Evolutionary conservation across 108 stramenopile species (phyloP), one percentile per base, ranked within the genome.

Genomic region (Fragilaria radians): DNA sequence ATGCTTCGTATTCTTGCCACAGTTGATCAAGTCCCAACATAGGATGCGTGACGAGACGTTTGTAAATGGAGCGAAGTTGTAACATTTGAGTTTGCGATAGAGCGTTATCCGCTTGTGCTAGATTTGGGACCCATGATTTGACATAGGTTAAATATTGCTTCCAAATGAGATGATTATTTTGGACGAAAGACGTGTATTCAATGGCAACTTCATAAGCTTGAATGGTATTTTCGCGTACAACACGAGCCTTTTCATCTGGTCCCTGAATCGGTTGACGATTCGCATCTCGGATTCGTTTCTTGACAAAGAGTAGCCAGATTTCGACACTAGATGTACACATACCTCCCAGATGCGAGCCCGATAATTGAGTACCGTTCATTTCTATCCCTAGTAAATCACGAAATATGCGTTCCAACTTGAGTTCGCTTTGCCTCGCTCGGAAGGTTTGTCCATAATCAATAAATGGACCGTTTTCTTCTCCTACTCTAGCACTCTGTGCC

Each of bases 1-100:
- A 92, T 26, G 65, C 56, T 57, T 92, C 91, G 64, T 92, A 92
- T 57, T 92, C 91, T 61, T 85, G 79, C 91, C 91, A 92, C 14
- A 85, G 65, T 42, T 77, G 74, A 77, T 92, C 91, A 54, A 92
- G 62, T 4, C 87, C 87, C 7, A 76, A 72, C 91, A 92, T 92
- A 42, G 91, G 91, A 73, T 82, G 77, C 18, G 71, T 71, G 11
- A 89, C 72, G 18, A 85, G 66, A n/a, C 81, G 72, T 54, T 92
- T 86, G 70, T 89, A 92, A 18, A 89, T 59, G 42, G 59, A 62
- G 2, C 91, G 87, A 26, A 92, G 54, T 47, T 69, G 65, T 32
- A 64, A 29, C 79, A 86, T 74, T 55, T 87, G 90, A 49, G 76
- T 80, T 46, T 85, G 82, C 7, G 63, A 52, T 2, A 64, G 28